phyloP scores from a whole-genome alignment of 192 early-diverging fungal species.

The Phycomyces blakesleeanus region DNA sequence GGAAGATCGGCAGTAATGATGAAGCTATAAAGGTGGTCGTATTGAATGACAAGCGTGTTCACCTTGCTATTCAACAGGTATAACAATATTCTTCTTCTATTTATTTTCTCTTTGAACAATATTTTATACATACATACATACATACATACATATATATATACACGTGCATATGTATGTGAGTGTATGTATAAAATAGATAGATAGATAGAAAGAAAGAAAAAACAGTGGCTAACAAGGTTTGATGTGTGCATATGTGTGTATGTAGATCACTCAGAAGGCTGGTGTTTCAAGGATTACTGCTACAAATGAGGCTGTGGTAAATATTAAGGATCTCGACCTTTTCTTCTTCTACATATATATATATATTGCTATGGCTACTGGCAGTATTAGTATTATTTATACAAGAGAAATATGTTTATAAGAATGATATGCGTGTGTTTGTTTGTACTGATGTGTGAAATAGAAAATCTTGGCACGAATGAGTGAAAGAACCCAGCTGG shows the following conservation, averaged over 20 bases:
- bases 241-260: not conserved
- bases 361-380: too few relatives aligned
- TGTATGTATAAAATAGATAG: too few relatives aligned
- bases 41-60: slow-evolving; percentile 35
- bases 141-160: too few relatives aligned
- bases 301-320: slow-evolving; percentile 34
- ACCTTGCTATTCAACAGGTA: slow-evolving; percentile 23
- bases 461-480: slow-evolving; percentile 31
- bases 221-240: too few relatives aligned
- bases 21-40: slow-evolving; percentile 36
- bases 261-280: slow-evolving; percentile 32
- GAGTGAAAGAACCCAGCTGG: slow-evolving; percentile 34
- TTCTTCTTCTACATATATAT: too few relatives aligned
- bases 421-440: too few relatives aligned
- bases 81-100: slow-evolving; percentile 1
- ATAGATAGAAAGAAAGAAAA: too few relatives aligned
- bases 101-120: too few relatives aligned
- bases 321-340: not conserved
- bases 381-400: too few relatives aligned
- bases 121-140: too few relatives aligned
- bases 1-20: slow-evolving; percentile 35
- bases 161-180: too few relatives aligned
- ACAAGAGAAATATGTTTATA: too few relatives aligned
- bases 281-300: slow-evolving; percentile 36
- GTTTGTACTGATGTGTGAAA: not conserved